These are phyloP conservation scores for Trichosporon sp. DNA, from an alignment of 1,284 basidiomycete species.

Conservation along the genomic window DNA sequence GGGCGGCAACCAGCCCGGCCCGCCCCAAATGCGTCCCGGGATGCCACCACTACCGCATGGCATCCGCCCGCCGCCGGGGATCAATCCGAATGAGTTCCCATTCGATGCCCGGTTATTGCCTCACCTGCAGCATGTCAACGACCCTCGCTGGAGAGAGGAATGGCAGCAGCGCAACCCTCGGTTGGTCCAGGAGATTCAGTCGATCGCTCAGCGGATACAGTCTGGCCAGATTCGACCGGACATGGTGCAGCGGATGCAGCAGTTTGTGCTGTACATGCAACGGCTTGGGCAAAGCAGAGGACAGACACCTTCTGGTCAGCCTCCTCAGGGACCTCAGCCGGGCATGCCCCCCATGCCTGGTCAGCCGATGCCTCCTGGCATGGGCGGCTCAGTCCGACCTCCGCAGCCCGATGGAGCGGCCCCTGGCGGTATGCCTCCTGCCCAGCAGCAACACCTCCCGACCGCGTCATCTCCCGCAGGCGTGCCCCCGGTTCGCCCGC, in stretches of 20 bases:
- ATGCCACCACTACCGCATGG: slow-evolving; percentile 24
- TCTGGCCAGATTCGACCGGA: slow-evolving; percentile 40
- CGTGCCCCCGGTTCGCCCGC: slow-evolving; percentile 20
- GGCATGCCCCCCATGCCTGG: slow-evolving; percentile 6
- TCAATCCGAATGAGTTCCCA: slow-evolving; percentile 46
- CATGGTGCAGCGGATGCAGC: slow-evolving; percentile 47
- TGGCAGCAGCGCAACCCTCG: slow-evolving; percentile 43
- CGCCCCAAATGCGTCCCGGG: slow-evolving; percentile 23
- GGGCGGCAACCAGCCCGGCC: not conserved
- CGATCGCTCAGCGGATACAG: slow-evolving; percentile 34
- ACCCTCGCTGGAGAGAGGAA: slow-evolving; percentile 43
- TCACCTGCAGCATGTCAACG: slow-evolving; percentile 35
- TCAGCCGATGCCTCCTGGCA: not conserved
- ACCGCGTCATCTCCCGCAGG: slow-evolving; percentile 12
- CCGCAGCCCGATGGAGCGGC: slow-evolving; percentile 15
- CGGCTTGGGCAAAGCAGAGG: slow-evolving; percentile 17
- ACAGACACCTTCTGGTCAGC: slow-evolving; percentile 4
- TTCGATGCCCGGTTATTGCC: slow-evolving; percentile 48
- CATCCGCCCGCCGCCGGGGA: slow-evolving; percentile 26
- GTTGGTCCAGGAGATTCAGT: slow-evolving; percentile 32
- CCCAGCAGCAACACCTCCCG: not conserved
- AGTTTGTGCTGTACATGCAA: slow-evolving; percentile 36
- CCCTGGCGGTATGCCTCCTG: slow-evolving; percentile 21
- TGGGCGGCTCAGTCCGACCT: slow-evolving; percentile 6
- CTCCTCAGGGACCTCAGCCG: slow-evolving; percentile 25